Evolutionary conservation across 192 early-diverging fungal genomes (phyloP).

Genomic region (Linderina pennispora): DNA sequence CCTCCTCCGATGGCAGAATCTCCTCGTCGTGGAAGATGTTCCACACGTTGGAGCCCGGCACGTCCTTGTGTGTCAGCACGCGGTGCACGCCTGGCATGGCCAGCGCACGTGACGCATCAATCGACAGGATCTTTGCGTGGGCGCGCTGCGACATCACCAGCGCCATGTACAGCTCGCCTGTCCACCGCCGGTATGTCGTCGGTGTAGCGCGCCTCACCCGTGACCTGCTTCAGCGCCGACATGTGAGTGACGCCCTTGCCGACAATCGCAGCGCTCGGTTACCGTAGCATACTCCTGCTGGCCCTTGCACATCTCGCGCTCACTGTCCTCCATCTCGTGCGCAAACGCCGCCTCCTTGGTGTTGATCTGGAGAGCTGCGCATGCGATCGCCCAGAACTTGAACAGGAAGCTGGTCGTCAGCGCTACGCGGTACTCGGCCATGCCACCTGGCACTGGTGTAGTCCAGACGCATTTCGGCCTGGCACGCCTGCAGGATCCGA

Average conservation of each 20-base stretch:
- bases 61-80: slow-evolving; percentile 62
- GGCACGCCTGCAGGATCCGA: slow-evolving; percentile 30
- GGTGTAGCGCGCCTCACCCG: slow-evolving; percentile 75
- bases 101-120: slow-evolving; percentile 59
- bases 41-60: slow-evolving; percentile 58
- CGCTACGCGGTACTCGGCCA: slow-evolving; percentile 62
- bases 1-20: slow-evolving; percentile 66
- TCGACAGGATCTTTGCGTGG: slow-evolving; percentile 59
- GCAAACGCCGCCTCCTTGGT: slow-evolving; percentile 7
- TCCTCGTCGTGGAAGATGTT: slow-evolving; percentile 67
- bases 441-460: slow-evolving; percentile 56
- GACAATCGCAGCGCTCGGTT: slow-evolving; percentile 41
- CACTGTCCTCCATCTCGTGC: slow-evolving; percentile 13
- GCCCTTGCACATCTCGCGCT: slow-evolving; percentile 13
- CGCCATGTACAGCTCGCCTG: slow-evolving; percentile 63
- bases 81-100: slow-evolving; percentile 56
- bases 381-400: slow-evolving; percentile 57
- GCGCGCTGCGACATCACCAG: slow-evolving; percentile 61
- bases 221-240: slow-evolving; percentile 75
- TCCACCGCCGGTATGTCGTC: slow-evolving; percentile 73
- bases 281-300: slow-evolving; percentile 48
- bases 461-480: slow-evolving; percentile 43
- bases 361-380: slow-evolving; percentile 7
- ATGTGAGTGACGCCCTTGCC: slow-evolving; percentile 67
- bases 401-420: slow-evolving; percentile 56